Evolutionary conservation across 345 rosid species (phyloP).

Genomic region (Lepidium aucheri): DNA sequence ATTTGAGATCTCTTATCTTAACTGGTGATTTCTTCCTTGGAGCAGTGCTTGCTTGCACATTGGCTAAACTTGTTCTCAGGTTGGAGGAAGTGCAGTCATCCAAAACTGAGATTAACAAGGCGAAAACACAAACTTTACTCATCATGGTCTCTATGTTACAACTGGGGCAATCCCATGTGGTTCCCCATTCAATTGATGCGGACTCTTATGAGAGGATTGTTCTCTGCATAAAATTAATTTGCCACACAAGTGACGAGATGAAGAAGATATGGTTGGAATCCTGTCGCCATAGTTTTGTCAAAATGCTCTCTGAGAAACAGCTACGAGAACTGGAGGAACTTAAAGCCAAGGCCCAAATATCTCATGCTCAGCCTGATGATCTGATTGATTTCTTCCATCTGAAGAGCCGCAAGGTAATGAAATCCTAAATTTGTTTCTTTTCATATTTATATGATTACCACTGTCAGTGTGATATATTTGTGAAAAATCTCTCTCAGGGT

Average conservation of each 20-base stretch:
- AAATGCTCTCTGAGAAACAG: slow-evolving; percentile 90
- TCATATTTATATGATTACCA: neutral
- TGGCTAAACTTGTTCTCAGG: slow-evolving; percentile 79
- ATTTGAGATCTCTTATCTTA: slow-evolving; percentile 72
- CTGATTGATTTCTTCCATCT: slow-evolving; percentile 91
- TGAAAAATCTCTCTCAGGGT: slow-evolving; percentile 40
- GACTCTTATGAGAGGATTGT: slow-evolving; percentile 76
- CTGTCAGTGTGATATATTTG: neutral
- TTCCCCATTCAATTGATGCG: slow-evolving; percentile 71
- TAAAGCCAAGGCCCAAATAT: slow-evolving; percentile 80
- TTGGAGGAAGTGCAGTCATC: slow-evolving; percentile 84
- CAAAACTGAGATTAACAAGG: slow-evolving; percentile 63
- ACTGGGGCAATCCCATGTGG: slow-evolving; percentile 72
- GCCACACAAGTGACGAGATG: slow-evolving; percentile 63
- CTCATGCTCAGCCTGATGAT: slow-evolving; percentile 89
- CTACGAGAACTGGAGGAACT: slow-evolving; percentile 65
- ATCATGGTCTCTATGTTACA: slow-evolving; percentile 78
- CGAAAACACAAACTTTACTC: slow-evolving; percentile 48
- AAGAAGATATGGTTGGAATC: slow-evolving; percentile 84
- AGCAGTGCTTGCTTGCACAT: slow-evolving; percentile 87
- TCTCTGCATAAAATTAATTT: slow-evolving; percentile 66
- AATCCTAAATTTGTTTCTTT: neutral
- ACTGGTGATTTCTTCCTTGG: slow-evolving; percentile 96
- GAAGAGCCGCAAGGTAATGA: slow-evolving; percentile 81
- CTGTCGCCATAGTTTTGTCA: slow-evolving; percentile 80